Conservation (phyloP, 2,329 filamentous ascomycete genomes). For the Curvularia lunata region DNA sequence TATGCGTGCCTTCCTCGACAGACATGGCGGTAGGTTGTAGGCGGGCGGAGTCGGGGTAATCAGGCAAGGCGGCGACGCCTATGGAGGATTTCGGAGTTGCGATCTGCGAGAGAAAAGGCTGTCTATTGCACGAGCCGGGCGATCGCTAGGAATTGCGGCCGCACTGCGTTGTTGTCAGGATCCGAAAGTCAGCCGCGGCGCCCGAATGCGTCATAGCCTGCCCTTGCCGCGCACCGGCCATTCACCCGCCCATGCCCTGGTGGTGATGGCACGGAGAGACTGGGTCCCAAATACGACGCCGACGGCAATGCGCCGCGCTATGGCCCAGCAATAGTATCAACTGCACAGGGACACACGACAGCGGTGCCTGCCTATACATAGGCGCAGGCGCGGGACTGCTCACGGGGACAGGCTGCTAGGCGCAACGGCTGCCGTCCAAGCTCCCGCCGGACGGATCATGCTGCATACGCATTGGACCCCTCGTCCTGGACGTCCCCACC, state of each 20-base stretch:
- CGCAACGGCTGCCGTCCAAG: constrained; percentile 20
- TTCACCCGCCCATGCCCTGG: background rate
- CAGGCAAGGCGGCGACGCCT: background rate
- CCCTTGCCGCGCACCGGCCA: background rate
- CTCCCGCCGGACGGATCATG: constrained; percentile 20
- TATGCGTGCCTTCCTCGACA: constrained; percentile 60
- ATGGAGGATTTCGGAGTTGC: background rate
- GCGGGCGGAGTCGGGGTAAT: background rate
- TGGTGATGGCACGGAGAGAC: too few relatives aligned
- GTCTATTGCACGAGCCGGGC: background rate
- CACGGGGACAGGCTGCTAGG: constrained; percentile 7
- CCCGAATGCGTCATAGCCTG: constrained; percentile 20
- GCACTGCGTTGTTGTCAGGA: constrained; percentile 10
- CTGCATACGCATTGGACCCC: constrained; percentile 24
- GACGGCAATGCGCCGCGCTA: background rate
- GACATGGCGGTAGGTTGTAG: constrained; percentile 34
- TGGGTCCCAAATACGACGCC: too few relatives aligned
- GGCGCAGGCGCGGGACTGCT: too few relatives aligned
- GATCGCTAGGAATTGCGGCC: constrained; percentile 3
- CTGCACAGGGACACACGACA: too few relatives aligned
- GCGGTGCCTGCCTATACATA: too few relatives aligned
- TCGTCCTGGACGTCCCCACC: constrained; percentile 23
- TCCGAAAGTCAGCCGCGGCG: constrained; percentile 16
- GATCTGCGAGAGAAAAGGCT: background rate
- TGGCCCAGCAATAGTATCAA: too few relatives aligned